Conservation (phyloP, 2,329 filamentous ascomycete species). For the Aspergillus sp. region DNA sequence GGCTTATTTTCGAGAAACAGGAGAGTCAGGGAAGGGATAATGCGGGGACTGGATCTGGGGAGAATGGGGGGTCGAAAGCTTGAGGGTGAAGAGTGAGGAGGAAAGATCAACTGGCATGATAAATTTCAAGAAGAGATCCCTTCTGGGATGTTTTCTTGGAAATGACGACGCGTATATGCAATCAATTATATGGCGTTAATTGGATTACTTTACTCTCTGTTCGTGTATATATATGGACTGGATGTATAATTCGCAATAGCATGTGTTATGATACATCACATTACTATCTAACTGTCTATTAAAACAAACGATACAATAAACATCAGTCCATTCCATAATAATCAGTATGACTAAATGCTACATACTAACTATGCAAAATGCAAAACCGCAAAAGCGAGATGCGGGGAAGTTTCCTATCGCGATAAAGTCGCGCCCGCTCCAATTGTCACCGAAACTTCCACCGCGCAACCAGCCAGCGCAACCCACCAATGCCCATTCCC, state of each 20-base stretch:
- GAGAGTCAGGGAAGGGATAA: slow-evolving; percentile 10
- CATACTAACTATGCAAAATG: not conserved
- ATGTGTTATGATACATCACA: too few relatives aligned
- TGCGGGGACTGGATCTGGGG: not conserved
- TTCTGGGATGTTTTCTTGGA: not conserved
- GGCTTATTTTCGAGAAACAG: slow-evolving; percentile 56
- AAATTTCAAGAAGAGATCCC: not conserved
- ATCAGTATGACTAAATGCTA: not conserved
- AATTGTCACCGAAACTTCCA: slow-evolving; percentile 13
- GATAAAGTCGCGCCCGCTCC: not conserved
- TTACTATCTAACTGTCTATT: too few relatives aligned
- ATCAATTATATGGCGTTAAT: not conserved
- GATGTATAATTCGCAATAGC: too few relatives aligned
- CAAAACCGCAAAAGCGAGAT: slow-evolving; percentile 2
- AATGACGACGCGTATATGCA: not conserved
- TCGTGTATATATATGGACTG: slow-evolving; percentile 2
- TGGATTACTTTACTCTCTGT: not conserved
- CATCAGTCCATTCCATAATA: too few relatives aligned
- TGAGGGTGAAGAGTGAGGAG: slow-evolving; percentile 3
- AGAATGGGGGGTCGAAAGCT: slow-evolving; percentile 6
- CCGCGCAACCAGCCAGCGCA: slow-evolving; percentile 9
- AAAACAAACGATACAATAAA: too few relatives aligned
- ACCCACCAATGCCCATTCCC: slow-evolving; percentile 1
- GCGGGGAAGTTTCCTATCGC: slow-evolving; percentile 13
- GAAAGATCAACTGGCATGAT: slow-evolving; percentile 3